A percentile compares a stretch with the other conserved stretches of the same genome.
phyloP scores from a whole-genome alignment of 345 rosid species.

The thale cress (Arabidopsis thaliana) region DNA sequence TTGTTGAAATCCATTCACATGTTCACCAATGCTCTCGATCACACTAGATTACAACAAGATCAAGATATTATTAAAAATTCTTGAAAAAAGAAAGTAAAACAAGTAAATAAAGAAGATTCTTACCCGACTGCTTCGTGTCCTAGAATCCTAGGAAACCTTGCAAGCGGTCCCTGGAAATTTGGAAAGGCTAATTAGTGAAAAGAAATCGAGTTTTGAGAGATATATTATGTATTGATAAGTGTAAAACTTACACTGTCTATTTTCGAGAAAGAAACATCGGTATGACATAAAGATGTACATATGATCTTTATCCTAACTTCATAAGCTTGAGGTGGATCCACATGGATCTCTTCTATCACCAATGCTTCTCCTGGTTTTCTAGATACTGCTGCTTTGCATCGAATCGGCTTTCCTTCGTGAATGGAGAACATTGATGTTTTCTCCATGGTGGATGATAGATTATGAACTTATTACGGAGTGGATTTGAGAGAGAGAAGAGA shows the following conservation, averaged over 20 bases:
- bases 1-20: conserved; percentile 55
- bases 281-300: conserved; percentile 75
- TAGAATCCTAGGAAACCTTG: conserved; percentile 59
- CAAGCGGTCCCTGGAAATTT: conserved; percentile 50
- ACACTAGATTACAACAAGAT: conserved; percentile 43
- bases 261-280: conserved; percentile 57
- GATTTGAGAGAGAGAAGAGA: neutral
- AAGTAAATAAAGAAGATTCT: neutral
- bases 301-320: conserved; percentile 75
- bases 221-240: neutral
- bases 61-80: neutral
- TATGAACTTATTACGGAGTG: conserved; percentile 2
- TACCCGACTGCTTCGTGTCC: conserved; percentile 86
- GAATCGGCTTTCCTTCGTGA: conserved; percentile 52
- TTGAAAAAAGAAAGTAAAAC: neutral
- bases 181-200: neutral
- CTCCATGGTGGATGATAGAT: conserved; percentile 7
- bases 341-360: conserved; percentile 65
- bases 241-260: conserved; percentile 43
- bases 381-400: conserved; percentile 73
- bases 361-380: conserved; percentile 59
- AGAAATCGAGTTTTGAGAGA: neutral
- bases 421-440: conserved; percentile 1
- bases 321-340: conserved; percentile 68
- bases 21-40: conserved; percentile 76